Evolutionary conservation across 805 yeast genomes (phyloP).

Genomic region (Candida rishiriensis): DNA sequence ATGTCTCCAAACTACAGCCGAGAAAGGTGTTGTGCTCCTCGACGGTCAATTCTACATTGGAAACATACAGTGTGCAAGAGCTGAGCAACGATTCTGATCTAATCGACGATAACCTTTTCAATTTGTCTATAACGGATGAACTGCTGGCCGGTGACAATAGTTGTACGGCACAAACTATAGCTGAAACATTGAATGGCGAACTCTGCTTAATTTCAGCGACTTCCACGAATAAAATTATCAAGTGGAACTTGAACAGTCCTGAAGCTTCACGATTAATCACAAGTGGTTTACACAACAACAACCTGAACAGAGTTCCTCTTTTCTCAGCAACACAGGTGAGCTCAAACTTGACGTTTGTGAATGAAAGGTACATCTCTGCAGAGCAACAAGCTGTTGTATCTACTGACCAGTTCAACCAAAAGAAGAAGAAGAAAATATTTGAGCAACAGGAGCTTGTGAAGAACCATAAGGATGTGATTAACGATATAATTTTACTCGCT

Average conservation of each 20-base stretch:
- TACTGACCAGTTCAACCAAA: slow-evolving; percentile 1
- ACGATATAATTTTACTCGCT: slow-evolving; percentile 41
- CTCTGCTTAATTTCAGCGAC: slow-evolving; percentile 16
- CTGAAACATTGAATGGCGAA: slow-evolving; percentile 5
- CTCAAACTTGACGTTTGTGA: slow-evolving; percentile 36
- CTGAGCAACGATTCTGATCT: slow-evolving; percentile 18
- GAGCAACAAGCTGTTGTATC: background rate
- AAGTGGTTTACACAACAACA: slow-evolving; percentile 9
- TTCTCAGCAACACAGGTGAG: slow-evolving; percentile 33
- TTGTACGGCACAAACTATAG: slow-evolving; percentile 19
- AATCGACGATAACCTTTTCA: slow-evolving; percentile 19
- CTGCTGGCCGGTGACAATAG: slow-evolving; percentile 17
- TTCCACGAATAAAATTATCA: slow-evolving; percentile 21
- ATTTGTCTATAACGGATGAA: slow-evolving; percentile 9
- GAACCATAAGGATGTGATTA: slow-evolving; percentile 48
- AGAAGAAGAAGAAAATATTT: slow-evolving; percentile 1
- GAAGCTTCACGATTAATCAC: slow-evolving; percentile 31
- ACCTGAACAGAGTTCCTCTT: slow-evolving; percentile 9
- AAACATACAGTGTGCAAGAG: slow-evolving; percentile 22
- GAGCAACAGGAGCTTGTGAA: slow-evolving; percentile 41
- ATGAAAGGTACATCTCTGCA: slow-evolving; percentile 30
- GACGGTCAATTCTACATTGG: slow-evolving; percentile 21
- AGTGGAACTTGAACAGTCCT: slow-evolving; percentile 36
- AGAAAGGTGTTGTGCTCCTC: slow-evolving; percentile 25
- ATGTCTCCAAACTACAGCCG: slow-evolving; percentile 60